Evolutionary conservation across 2,329 filamentous ascomycete species (phyloP).

Genomic region (Fusarium incarnatum): DNA sequence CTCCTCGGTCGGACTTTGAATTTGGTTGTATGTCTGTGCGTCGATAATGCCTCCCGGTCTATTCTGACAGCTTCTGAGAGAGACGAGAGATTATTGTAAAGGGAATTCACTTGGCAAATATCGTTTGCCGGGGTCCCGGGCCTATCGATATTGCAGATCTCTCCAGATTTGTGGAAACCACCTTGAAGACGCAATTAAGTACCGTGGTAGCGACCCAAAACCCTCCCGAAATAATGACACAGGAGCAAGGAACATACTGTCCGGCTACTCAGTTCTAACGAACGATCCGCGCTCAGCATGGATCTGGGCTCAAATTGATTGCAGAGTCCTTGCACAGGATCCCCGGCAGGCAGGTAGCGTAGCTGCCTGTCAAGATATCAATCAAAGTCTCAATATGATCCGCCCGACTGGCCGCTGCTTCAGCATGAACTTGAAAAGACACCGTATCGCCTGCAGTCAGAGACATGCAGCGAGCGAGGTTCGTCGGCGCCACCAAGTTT

Average conservation of each 20-base stretch:
- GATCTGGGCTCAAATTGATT: conserved; percentile 5
- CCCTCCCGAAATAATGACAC: conserved; percentile 2
- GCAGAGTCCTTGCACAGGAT: conserved; percentile 12
- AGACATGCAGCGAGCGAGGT: conserved; percentile 24
- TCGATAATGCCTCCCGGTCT: conserved; percentile 9
- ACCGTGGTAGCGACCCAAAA: neutral
- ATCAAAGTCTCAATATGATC: conserved; percentile 7
- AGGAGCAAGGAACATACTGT: neutral
- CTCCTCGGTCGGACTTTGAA: conserved; percentile 19
- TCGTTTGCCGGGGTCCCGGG: conserved; percentile 1
- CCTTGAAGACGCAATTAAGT: neutral
- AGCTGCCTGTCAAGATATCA: conserved; percentile 10
- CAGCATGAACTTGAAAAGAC: conserved; percentile 8
- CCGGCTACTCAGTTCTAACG: neutral
- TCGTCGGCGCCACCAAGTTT: conserved; percentile 2
- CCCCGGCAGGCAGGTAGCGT: conserved; percentile 10
- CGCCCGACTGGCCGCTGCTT: neutral
- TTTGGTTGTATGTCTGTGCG: conserved; percentile 32
- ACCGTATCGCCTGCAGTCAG: conserved; percentile 6
- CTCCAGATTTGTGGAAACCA: conserved; percentile 9
- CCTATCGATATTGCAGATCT: conserved; percentile 8
- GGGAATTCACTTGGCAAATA: conserved; percentile 7
- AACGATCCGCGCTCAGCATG: neutral
- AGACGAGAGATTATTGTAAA: conserved; percentile 27
- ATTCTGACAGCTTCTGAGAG: conserved; percentile 31